phyloP scores from a whole-genome alignment of 2,329 filamentous ascomycete genomes.

The Sporothrix pallida region DNA sequence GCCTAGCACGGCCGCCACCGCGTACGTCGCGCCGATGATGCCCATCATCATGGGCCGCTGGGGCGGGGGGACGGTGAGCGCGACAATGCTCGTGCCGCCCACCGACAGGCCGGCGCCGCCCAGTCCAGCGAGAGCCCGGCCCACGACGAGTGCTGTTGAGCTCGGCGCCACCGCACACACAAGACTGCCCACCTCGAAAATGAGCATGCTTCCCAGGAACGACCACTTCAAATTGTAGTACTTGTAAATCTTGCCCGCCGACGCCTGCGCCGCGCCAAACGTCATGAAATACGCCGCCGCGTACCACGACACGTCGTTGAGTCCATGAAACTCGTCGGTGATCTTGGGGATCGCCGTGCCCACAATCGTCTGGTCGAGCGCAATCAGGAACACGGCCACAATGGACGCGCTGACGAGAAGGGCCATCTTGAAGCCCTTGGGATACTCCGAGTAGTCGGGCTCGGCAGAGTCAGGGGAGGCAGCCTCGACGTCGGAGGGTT shows the following conservation, averaged over 20 bases:
- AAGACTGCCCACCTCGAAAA: slow-evolving; percentile 26
- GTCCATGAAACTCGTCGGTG: slow-evolving; percentile 30
- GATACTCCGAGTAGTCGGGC: neutral
- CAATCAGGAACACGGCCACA: neutral
- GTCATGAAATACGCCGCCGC: slow-evolving; percentile 28
- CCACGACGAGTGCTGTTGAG: slow-evolving; percentile 11
- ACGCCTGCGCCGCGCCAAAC: slow-evolving; percentile 7
- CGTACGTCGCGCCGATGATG: slow-evolving; percentile 24
- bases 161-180: slow-evolving; percentile 13
- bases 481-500: neutral
- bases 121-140: neutral
- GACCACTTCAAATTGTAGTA: slow-evolving; percentile 13
- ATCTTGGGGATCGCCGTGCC: slow-evolving; percentile 29
- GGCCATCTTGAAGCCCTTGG: slow-evolving; percentile 4
- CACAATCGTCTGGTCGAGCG: slow-evolving; percentile 29
- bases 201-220: neutral
- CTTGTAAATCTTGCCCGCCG: slow-evolving; percentile 28
- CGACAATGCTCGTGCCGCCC: slow-evolving; percentile 15
- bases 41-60: slow-evolving; percentile 26
- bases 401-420: slow-evolving; percentile 1
- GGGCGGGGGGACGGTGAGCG: neutral
- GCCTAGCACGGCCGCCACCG: slow-evolving; percentile 42
- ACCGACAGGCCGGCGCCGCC: slow-evolving; percentile 23
- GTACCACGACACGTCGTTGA: slow-evolving; percentile 30
- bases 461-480: neutral